Base-by-base conservation (phyloP, 257 asterid genomes). In the Ilex aquifolium region DNA sequence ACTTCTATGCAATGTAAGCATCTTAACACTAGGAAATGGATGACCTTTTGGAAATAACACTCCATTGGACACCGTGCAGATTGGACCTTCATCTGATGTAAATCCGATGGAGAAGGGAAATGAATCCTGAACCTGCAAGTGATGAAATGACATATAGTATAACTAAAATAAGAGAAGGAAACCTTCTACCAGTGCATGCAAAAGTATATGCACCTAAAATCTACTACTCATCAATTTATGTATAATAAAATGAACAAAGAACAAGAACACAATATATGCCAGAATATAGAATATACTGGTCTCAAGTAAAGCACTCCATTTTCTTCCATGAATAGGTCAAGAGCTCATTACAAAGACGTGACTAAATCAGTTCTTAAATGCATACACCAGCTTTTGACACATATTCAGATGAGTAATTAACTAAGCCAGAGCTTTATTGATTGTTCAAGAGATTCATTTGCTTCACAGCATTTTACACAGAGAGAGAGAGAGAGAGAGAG, bases 21-120 rank as follows among this genome's bases (percentile, higher is more conserved):
- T 69, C 82, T 87, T 87, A 16, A 69, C 72, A 67, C 95, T 82
- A 51, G 99, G 99, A 79, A 90, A 83, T 60, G 81, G 62, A 70
- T 57, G 76, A 65, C 95, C 87, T 79, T 71, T 85, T 21, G 81
- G 88, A 77, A 93, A 85, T 79, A 90, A 63, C 60, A 71, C 71
- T 57, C 82, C 78, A 56, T 70, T 82, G 32, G 93, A 64, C 60
- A 72, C 66, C 15, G 85, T 70, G 80, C 76, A 58, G 40, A 82
- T 71, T 10, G 81, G 82, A 58, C 75, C 90, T 62, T 77, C 83
- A 53, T 82, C 87, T 27, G 84, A 78, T 71, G 88, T 63, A 81
- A 90, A 84, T 68, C 90, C 95, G 71, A 93, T 77, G 56, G 99
- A 85, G 73, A 82, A 93, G 31, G 99, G 97, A 77, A 83, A 81